phyloP scores from a whole-genome alignment of 2,329 filamentous ascomycete species.

The Bertia moriformis region DNA sequence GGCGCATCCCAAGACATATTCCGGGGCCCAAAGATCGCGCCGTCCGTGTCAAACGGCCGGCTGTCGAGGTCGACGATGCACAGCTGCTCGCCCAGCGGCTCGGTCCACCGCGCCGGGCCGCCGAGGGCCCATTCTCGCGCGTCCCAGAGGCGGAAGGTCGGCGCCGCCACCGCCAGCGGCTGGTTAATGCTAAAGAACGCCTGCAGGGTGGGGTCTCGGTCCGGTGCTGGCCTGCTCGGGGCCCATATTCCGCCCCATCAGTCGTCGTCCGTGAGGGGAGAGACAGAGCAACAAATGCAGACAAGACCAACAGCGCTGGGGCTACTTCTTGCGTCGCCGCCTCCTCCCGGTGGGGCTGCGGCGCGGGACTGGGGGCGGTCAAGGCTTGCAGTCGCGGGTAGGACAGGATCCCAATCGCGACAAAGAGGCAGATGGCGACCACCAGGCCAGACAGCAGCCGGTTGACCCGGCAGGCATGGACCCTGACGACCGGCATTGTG shows the following conservation, averaged over 20 bases:
- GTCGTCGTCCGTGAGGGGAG: no score
- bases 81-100: conserved; percentile 19
- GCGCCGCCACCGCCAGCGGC: neutral
- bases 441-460: neutral
- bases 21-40: conserved; percentile 17
- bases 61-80: conserved; percentile 30
- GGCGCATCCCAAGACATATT: conserved; percentile 19
- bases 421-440: neutral
- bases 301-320: no score
- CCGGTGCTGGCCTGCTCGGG: no score
- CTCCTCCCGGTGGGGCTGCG: no score
- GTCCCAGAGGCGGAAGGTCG: neutral
- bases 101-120: conserved; percentile 10
- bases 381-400: no score
- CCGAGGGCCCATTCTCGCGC: neutral
- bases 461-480: neutral
- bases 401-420: neutral
- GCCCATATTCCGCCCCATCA: no score
- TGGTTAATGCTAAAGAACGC: neutral
- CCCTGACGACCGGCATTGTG: no score
- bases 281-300: no score
- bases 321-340: no score
- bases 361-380: no score
- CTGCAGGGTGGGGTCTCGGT: neutral
- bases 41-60: conserved; percentile 18